Conservation (phyloP, 2,329 filamentous ascomycete species). For the Purpureocillium takamizusanense region DNA sequence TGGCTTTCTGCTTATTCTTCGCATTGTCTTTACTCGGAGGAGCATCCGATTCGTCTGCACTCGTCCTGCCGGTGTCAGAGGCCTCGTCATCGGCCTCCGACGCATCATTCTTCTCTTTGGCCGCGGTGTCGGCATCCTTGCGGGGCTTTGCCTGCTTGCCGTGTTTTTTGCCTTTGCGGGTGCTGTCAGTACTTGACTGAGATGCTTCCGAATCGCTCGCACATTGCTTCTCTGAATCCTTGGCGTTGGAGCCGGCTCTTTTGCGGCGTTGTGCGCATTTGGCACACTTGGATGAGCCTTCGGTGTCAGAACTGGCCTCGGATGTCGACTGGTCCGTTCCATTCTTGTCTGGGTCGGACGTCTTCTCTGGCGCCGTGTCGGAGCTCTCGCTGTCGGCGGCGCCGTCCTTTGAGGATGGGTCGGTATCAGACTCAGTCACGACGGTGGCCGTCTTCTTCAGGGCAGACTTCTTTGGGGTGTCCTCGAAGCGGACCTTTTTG, state of each 20-base stretch:
- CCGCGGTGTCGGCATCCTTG: conserved; percentile 12
- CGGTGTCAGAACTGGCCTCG: conserved; percentile 17
- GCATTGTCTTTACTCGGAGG: conserved; percentile 4
- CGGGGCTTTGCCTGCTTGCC: conserved; percentile 1
- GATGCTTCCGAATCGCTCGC: conserved; percentile 1
- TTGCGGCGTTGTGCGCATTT: conserved; percentile 13
- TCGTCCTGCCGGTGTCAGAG: conserved; percentile 13
- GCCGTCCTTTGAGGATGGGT: conserved; percentile 7
- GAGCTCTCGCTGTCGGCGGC: conserved; percentile 11
- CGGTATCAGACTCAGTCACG: conserved; percentile 12
- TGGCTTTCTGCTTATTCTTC: conserved; percentile 8
- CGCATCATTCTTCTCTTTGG: conserved; percentile 10
- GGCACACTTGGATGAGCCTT: conserved; percentile 8
- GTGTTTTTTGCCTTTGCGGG: conserved; percentile 4
- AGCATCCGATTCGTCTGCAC: conserved; percentile 5
- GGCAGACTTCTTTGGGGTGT: conserved; percentile 23
- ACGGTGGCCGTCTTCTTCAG: conserved; percentile 21
- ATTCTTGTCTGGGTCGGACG: conserved; percentile 10
- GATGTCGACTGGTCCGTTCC: conserved; percentile 9
- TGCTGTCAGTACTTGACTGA: not conserved
- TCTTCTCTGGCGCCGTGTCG: conserved; percentile 6
- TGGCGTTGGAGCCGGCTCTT: conserved; percentile 4
- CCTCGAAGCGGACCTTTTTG: conserved; percentile 37
- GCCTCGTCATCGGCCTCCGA: conserved; percentile 15
- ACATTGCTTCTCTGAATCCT: conserved; percentile 5